Conservation (phyloP, 176 grass and related monocot species). For the Rhynchospora tenuis region DNA sequence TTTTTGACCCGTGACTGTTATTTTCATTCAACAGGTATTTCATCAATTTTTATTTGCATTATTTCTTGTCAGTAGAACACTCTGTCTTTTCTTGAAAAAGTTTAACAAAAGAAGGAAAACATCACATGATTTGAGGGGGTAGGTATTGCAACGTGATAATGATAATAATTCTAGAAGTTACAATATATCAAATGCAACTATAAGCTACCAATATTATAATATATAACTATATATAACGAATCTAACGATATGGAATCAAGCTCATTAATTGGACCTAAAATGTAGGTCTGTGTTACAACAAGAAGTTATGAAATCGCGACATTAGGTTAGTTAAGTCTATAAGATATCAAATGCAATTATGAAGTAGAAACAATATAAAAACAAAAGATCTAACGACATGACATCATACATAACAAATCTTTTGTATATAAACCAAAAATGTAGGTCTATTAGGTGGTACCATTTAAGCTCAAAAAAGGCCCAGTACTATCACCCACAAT, state of each 20-base stretch:
- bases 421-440: neutral
- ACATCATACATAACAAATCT: neutral
- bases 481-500: neutral
- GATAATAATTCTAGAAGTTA: neutral
- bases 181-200: neutral
- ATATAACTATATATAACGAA: neutral
- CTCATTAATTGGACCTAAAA: no score
- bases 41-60: no score
- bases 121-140: neutral
- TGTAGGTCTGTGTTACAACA: no score
- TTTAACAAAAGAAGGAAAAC: neutral
- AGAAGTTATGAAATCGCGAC: no score
- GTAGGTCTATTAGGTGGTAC: neutral
- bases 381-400: constrained; percentile 6
- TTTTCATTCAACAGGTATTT: no score
- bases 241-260: neutral
- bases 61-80: neutral
- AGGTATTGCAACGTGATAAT: neutral
- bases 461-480: neutral
- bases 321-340: no score
- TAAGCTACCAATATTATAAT: neutral
- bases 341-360: no score
- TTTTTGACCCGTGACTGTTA: no score
- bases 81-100: neutral
- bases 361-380: no score